Percentiles rank a stretch among this genome's conserved stretches.
phyloP scores from a whole-genome alignment of 2,329 filamentous ascomycete species.

The Penicillium expansum region DNA sequence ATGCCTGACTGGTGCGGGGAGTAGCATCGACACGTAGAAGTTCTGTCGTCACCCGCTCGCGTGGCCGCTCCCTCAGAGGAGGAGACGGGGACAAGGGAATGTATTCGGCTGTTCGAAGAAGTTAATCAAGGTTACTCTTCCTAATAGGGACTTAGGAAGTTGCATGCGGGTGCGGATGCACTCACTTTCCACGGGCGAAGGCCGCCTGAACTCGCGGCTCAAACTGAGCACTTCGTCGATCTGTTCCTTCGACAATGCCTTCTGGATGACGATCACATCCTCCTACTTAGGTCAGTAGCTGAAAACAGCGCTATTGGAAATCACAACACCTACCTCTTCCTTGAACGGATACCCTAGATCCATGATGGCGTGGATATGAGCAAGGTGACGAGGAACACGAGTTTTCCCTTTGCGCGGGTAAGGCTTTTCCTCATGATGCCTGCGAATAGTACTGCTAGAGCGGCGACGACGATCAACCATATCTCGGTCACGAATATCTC shows the following conservation, averaged over 20 bases:
- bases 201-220: constrained; percentile 60
- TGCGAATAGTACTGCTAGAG: constrained; percentile 40
- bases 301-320: constrained; percentile 30
- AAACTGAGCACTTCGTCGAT: constrained; percentile 85
- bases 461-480: constrained; percentile 49
- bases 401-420: constrained; percentile 87
- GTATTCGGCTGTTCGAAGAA: constrained; percentile 23
- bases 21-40: constrained; percentile 25
- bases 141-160: constrained; percentile 3
- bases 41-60: constrained; percentile 29
- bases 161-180: constrained; percentile 12
- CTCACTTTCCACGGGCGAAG: constrained; percentile 31
- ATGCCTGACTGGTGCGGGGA: constrained; percentile 29
- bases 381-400: constrained; percentile 75
- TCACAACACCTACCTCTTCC: constrained; percentile 65
- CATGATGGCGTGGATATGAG: constrained; percentile 75
- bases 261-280: constrained; percentile 74
- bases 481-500: constrained; percentile 64
- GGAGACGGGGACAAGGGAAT: background rate
- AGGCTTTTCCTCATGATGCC: constrained; percentile 40
- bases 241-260: constrained; percentile 82
- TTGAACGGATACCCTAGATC: constrained; percentile 83
- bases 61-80: constrained; percentile 19
- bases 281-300: constrained; percentile 53
- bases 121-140: constrained; percentile 5